Evolutionary conservation across 192 early-diverging fungal species (phyloP), one percentile per base, ranked within the genome.

Genomic region (Diversispora epigaea): DNA sequence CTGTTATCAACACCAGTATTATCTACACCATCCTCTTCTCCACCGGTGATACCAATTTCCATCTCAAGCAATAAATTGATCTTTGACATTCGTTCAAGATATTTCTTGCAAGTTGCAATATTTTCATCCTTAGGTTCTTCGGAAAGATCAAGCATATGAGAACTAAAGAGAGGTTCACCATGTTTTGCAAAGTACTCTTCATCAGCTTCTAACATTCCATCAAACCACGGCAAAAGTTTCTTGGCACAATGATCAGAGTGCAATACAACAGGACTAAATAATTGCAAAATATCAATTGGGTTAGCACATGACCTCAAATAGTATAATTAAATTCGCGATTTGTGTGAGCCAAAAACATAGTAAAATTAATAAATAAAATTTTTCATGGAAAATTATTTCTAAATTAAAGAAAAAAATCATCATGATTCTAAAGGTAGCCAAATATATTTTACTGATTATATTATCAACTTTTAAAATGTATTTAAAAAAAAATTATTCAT

Each of bases 11-110:
- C 94, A 32, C 86, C 84, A 79, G 92, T 90, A 87, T 98, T 96
- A 90, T 97, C 93, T 68, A 98, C 96, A 83, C 96, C 96, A 82
- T 98, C 96, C 84, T 98, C 96, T 86, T 98, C 96, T 77, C 96
- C 96, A 83, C 96, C 96, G 41, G 95, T 96, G 81, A 97, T 95
- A 84, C 96, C 96, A 66, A 98, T 96, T 87, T 98, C 96, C 94
- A 98, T 98, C 87, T 98, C 96, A 73, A 98, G 89, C 71, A 94
- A 87, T 76, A 89, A 89, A 80, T 93, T 90, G 77, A 97, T 93
- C 47, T 88, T 84, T 32, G 92, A 90, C 91, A 96, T 95, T 77
- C 95, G 93, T 85, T 93, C 83, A 78, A 98, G 85, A 87, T 98
- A 98, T 86, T 93, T 88, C 79, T 90, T 84, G 81, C 93, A 96